phyloP scores from a whole-genome alignment of 306 rosid species.

The peach (Prunus persica) region Prunus_persica_NCBIv2 NC_034013.1:15337001-15337500 shows the following conservation, averaged over 20 bases:
- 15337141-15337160: slow-evolving; percentile 56
- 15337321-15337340: slow-evolving; percentile 1
- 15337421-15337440: not conserved
- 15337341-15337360: slow-evolving; percentile 6
- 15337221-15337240: not conserved
- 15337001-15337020: slow-evolving; percentile 37
- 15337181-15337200: slow-evolving; percentile 48
- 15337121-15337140: slow-evolving; percentile 46
- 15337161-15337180: slow-evolving; percentile 94
- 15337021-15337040: slow-evolving; percentile 32
- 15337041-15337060: not conserved
- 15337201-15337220: slow-evolving; percentile 56
- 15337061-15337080: not conserved
- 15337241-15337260: not conserved
- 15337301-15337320: not conserved
- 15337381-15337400: slow-evolving; percentile 42
- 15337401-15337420: not conserved
- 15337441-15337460: slow-evolving; percentile 1
- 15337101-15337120: slow-evolving; percentile 44
- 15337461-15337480: not conserved
- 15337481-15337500: not conserved
- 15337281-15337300: not conserved
- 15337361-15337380: slow-evolving; percentile 36
- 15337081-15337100: slow-evolving; percentile 23
- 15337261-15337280: not conserved